Conservation (phyloP, 2,329 filamentous ascomycete species). For the Colletotrichum truncatum region DNA sequence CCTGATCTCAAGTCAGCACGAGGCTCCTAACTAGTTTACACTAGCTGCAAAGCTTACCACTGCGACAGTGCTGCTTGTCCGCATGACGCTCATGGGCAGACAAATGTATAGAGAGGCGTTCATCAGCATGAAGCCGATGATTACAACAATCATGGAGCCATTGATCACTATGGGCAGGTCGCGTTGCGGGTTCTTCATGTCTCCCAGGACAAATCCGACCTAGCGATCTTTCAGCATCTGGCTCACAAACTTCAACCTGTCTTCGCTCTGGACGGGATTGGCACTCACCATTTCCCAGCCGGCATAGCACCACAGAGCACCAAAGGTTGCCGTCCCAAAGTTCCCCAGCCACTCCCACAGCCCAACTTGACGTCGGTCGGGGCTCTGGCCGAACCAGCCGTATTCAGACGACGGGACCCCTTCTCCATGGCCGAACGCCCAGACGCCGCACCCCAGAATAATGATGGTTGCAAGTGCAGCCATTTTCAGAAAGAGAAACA, state of each 20-base stretch:
- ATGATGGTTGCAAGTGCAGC: constrained; percentile 26
- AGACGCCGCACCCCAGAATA: constrained; percentile 34
- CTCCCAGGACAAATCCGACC: constrained; percentile 38
- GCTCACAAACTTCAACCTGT: too few relatives aligned
- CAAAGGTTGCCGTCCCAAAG: constrained; percentile 51
- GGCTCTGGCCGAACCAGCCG: constrained; percentile 39
- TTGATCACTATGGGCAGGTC: constrained; percentile 50
- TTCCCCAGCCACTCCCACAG: constrained; percentile 49
- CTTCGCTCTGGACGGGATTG: constrained; percentile 25
- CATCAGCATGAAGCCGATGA: constrained; percentile 50
- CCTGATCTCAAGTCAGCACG: constrained; percentile 37
- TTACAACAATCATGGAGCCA: constrained; percentile 50
- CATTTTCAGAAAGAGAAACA: constrained; percentile 48
- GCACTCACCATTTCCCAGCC: constrained; percentile 54
- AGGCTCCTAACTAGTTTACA: not conserved
- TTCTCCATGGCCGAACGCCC: constrained; percentile 44
- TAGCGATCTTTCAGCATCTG: constrained; percentile 18
- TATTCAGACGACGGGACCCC: constrained; percentile 43
- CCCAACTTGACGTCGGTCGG: constrained; percentile 28
- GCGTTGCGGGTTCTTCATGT: constrained; percentile 37
- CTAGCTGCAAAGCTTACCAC: constrained; percentile 44
- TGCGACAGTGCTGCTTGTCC: constrained; percentile 49
- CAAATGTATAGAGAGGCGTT: constrained; percentile 53
- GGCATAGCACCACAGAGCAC: constrained; percentile 52
- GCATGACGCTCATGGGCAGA: constrained; percentile 49